These are phyloP conservation scores for Pichia insulana DNA, from an alignment of 805 yeast species.

Conservation along the genomic window DNA sequence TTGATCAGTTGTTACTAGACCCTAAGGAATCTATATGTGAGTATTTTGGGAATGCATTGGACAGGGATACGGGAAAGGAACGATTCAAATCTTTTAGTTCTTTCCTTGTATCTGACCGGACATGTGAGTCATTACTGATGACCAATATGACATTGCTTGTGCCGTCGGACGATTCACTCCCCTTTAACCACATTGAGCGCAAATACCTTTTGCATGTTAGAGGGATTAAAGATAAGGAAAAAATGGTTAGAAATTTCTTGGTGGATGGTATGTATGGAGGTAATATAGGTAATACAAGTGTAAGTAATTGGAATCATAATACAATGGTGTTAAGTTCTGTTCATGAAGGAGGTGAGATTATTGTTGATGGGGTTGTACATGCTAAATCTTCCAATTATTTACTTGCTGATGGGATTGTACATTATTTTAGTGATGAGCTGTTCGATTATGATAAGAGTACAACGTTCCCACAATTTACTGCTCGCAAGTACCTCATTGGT, in stretches of 20 bases:
- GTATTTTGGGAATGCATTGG: slow-evolving; percentile 20
- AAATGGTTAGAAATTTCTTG: slow-evolving; percentile 27
- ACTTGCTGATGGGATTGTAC: slow-evolving; percentile 41
- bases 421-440: slow-evolving; percentile 33
- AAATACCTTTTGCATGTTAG: slow-evolving; percentile 31
- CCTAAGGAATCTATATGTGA: slow-evolving; percentile 30
- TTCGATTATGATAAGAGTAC: slow-evolving; percentile 12
- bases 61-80: slow-evolving; percentile 13
- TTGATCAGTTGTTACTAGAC: slow-evolving; percentile 36
- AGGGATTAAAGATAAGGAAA: slow-evolving; percentile 24
- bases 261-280: slow-evolving; percentile 41
- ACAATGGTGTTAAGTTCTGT: slow-evolving; percentile 16
- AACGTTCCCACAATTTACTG: slow-evolving; percentile 34
- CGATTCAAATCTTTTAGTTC: slow-evolving; percentile 14
- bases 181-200: slow-evolving; percentile 33
- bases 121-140: slow-evolving; percentile 15
- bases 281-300: slow-evolving; percentile 15
- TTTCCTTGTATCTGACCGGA: slow-evolving; percentile 14
- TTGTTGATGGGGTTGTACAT: slow-evolving; percentile 26
- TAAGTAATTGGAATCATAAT: slow-evolving; percentile 23
- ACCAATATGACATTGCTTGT: slow-evolving; percentile 36
- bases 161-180: slow-evolving; percentile 35
- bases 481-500: slow-evolving; percentile 51
- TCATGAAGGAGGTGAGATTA: slow-evolving; percentile 28
- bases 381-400: slow-evolving; percentile 34